These are phyloP conservation scores for Colletotrichum tofieldiae DNA, from an alignment of 2,329 filamentous ascomycete genomes.

Conservation along the genomic window DNA sequence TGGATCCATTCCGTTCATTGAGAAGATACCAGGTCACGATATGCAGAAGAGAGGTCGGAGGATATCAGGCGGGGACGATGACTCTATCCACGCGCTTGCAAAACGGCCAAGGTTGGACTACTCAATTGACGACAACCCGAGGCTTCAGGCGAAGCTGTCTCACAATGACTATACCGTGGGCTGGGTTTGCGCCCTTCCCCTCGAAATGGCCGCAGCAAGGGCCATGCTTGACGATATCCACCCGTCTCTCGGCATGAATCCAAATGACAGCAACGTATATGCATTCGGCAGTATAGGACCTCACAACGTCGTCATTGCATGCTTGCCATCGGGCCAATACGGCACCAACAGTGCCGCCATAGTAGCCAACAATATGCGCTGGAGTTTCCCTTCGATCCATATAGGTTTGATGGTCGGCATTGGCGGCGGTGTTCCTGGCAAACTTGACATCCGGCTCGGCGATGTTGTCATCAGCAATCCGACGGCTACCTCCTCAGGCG, in stretches of 20 bases:
- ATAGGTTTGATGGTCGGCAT: constrained; percentile 49
- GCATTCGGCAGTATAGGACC: background rate
- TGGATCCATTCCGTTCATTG: no score
- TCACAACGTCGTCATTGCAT: constrained; percentile 36
- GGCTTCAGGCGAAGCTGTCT: background rate
- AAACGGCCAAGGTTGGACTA: background rate
- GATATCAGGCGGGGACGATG: no score
- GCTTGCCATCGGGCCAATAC: constrained; percentile 24
- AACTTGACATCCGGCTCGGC: no score
- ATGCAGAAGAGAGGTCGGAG: no score
- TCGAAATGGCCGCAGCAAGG: constrained; percentile 42
- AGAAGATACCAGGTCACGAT: no score
- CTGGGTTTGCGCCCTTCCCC: constrained; percentile 45
- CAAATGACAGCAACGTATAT: constrained; percentile 21
- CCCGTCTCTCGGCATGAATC: background rate
- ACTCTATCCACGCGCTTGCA: no score
- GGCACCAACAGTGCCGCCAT: background rate
- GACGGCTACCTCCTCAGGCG: no score
- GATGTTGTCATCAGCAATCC: no score
- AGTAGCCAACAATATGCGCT: constrained; percentile 37
- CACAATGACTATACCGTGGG: constrained; percentile 43
- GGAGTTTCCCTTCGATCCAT: constrained; percentile 36
- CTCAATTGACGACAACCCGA: background rate
- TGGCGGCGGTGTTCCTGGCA: constrained; percentile 45
- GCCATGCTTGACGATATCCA: constrained; percentile 44